Conservation (phyloP, 2,329 filamentous ascomycete species). For the Clonostachys sp. region DNA sequence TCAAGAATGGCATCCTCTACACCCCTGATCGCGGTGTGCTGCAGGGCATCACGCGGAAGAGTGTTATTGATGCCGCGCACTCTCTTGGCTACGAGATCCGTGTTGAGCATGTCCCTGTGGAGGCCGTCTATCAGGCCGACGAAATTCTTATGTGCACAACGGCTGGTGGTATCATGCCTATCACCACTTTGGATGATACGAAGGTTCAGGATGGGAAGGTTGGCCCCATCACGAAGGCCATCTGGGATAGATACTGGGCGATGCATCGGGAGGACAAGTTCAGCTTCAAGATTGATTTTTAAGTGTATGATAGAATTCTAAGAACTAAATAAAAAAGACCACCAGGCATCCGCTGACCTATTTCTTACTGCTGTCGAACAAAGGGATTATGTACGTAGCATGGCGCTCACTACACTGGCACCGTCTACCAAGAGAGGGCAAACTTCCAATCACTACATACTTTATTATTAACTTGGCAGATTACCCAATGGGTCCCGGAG, state of each 20-base stretch:
- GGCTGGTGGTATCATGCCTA: slow-evolving; percentile 48
- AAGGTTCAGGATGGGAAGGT: slow-evolving; percentile 33
- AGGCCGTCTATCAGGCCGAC: slow-evolving; percentile 32
- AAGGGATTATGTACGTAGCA: too few species aligned
- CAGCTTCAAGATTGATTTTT: slow-evolving; percentile 25
- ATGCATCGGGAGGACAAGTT: slow-evolving; percentile 34
- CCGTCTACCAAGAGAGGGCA: too few species aligned
- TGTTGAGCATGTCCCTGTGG: slow-evolving; percentile 33
- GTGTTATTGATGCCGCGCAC: slow-evolving; percentile 36
- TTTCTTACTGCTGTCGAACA: too few species aligned
- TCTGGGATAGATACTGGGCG: slow-evolving; percentile 46
- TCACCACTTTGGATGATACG: slow-evolving; percentile 37
- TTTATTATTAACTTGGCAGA: too few species aligned
- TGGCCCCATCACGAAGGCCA: slow-evolving; percentile 36
- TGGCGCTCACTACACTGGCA: too few species aligned
- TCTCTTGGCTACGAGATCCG: slow-evolving; percentile 23
- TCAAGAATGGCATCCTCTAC: slow-evolving; percentile 37
- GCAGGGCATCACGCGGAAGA: slow-evolving; percentile 41
- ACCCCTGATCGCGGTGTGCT: slow-evolving; percentile 42
- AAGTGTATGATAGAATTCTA: neutral
- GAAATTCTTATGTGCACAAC: slow-evolving; percentile 50
- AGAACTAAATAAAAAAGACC: too few species aligned
- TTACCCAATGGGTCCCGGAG: too few species aligned
- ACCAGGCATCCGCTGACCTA: too few species aligned
- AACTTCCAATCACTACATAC: too few species aligned